phyloP scores from a whole-genome alignment of 495 filamentous ascomycete genomes.

The Viridothelium virens region DNA sequence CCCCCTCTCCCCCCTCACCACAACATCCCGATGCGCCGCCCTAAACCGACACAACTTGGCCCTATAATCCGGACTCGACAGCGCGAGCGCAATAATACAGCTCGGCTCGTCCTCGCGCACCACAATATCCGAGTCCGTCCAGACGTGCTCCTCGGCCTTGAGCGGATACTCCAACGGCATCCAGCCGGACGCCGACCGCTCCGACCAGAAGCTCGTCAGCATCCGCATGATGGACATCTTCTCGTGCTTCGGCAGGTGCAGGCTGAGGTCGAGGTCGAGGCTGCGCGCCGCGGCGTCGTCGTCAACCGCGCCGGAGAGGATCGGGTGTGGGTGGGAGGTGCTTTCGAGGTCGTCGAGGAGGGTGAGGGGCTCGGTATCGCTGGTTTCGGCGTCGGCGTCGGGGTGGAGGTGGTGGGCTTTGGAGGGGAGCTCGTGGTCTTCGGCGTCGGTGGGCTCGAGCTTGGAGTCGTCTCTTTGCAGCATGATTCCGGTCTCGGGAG shows the following conservation, averaged over 20 bases:
- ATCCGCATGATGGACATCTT: constrained; percentile 88
- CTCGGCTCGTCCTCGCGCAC: constrained; percentile 96
- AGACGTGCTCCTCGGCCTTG: constrained; percentile 82
- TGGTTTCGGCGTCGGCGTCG: constrained; percentile 63
- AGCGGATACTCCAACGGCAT: constrained; percentile 88
- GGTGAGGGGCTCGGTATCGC: constrained; percentile 59
- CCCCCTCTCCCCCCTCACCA: constrained; percentile 17
- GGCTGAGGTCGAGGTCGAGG: constrained; percentile 44
- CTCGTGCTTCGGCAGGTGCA: constrained; percentile 83
- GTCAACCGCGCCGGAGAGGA: constrained; percentile 37
- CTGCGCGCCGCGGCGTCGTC: no score
- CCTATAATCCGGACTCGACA: constrained; percentile 78
- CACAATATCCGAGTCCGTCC: constrained; percentile 95
- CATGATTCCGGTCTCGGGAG: neutral
- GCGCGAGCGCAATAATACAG: constrained; percentile 86
- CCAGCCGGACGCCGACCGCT: constrained; percentile 94
- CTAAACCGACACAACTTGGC: constrained; percentile 69
- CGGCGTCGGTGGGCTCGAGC: neutral
- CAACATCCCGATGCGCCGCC: constrained; percentile 35
- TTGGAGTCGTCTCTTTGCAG: neutral
- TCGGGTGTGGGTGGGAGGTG: constrained; percentile 54
- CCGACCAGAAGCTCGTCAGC: constrained; percentile 96
- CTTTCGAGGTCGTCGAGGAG: constrained; percentile 58
- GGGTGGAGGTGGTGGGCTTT: constrained; percentile 31
- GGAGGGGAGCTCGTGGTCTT: constrained; percentile 10